Conservation (phyloP, 2,329 filamentous ascomycete genomes). For the Fusarium sp. region DNA sequence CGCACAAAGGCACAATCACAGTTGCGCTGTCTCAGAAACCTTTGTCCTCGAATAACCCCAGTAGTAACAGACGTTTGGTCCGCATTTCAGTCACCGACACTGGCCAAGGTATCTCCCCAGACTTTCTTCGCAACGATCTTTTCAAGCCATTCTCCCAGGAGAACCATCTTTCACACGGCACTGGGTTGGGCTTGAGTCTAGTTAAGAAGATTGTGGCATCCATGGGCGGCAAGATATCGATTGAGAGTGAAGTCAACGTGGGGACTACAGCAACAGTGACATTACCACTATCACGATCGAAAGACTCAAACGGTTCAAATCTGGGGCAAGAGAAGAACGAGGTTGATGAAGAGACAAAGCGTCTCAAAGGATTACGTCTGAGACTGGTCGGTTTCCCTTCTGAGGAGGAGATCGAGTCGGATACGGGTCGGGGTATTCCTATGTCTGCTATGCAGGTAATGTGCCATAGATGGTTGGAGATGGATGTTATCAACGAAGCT, state of each 20-base stretch:
- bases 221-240: conserved; percentile 69
- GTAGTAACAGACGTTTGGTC: conserved; percentile 25
- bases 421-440: conserved; percentile 12
- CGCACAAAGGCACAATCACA: conserved; percentile 52
- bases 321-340: conserved; percentile 39
- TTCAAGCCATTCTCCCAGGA: conserved; percentile 76
- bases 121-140: conserved; percentile 72
- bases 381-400: conserved; percentile 27
- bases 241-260: conserved; percentile 59
- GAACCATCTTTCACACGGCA: conserved; percentile 68
- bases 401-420: conserved; percentile 7
- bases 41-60: not conserved
- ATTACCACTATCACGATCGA: conserved; percentile 45
- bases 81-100: conserved; percentile 69
- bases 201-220: conserved; percentile 71
- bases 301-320: not conserved
- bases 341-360: conserved; percentile 47
- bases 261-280: conserved; percentile 54
- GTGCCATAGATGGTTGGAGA: conserved; percentile 40
- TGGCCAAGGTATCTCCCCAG: conserved; percentile 72
- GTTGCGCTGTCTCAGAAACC: conserved; percentile 45
- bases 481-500: conserved; percentile 30
- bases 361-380: conserved; percentile 49
- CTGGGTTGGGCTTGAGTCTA: conserved; percentile 74
- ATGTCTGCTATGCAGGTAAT: conserved; percentile 33